Evolutionary conservation across 2,329 filamentous ascomycete species (phyloP).

Genomic region (Stromatinia cepivora): DNA sequence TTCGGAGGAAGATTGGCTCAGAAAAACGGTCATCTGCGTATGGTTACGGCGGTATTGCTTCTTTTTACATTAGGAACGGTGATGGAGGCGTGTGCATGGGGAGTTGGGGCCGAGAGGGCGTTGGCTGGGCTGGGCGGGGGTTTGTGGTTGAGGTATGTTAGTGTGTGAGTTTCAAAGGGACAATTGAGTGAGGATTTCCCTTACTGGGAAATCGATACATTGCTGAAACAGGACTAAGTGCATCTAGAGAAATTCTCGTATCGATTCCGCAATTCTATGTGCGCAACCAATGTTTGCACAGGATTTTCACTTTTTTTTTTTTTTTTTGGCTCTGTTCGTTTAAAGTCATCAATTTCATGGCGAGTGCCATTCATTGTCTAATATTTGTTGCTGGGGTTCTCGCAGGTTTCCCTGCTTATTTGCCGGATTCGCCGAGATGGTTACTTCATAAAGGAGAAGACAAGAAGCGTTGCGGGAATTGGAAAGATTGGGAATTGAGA

Average conservation of each 20-base stretch:
- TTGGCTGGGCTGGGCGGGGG: slow-evolving; percentile 58
- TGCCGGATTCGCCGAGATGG: slow-evolving; percentile 59
- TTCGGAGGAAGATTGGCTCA: slow-evolving; percentile 55
- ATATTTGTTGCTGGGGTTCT: slow-evolving; percentile 47
- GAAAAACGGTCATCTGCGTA: slow-evolving; percentile 41
- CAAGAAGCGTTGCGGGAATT: slow-evolving; percentile 48
- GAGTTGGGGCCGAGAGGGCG: too few species aligned
- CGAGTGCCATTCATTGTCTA: slow-evolving; percentile 50
- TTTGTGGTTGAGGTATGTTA: slow-evolving; percentile 52
- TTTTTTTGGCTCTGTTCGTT: slow-evolving; percentile 54
- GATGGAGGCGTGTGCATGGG: slow-evolving; percentile 41
- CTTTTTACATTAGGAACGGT: background rate
- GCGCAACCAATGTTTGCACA: slow-evolving; percentile 49
- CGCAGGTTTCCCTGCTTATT: slow-evolving; percentile 42
- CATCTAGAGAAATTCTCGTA: slow-evolving; percentile 49
- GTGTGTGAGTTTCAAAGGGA: slow-evolving; percentile 43
- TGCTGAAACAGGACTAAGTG: background rate
- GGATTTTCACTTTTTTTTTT: slow-evolving; percentile 63
- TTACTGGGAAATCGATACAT: slow-evolving; percentile 4
- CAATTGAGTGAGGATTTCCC: background rate
- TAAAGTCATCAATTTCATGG: slow-evolving; percentile 53
- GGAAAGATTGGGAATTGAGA: slow-evolving; percentile 28
- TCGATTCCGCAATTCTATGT: slow-evolving; percentile 54
- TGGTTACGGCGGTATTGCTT: background rate
- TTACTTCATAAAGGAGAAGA: slow-evolving; percentile 49